phyloP scores from a whole-genome alignment of 1,284 basidiomycete genomes.

The Tetrapyrgos nigripes region DNA sequence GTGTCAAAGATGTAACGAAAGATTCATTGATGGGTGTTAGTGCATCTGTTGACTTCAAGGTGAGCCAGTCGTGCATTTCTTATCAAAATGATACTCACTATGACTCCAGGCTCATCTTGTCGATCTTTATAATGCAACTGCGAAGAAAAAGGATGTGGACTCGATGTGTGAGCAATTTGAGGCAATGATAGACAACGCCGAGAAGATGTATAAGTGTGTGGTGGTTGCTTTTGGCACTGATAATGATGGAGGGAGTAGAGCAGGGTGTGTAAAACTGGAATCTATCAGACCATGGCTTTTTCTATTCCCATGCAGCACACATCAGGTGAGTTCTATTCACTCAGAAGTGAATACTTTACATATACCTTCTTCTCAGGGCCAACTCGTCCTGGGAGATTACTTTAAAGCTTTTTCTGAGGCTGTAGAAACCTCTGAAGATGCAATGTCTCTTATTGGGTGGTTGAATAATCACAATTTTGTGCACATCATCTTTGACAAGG shows the following conservation, averaged over 20 bases:
- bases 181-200: conserved; percentile 29
- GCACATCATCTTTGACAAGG: conserved; percentile 28
- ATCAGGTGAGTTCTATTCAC: conserved; percentile 22
- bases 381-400: conserved; percentile 31
- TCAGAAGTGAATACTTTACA: conserved; percentile 1
- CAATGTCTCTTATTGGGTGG: conserved; percentile 28
- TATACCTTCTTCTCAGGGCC: conserved; percentile 27
- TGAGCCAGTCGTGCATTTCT: conserved; percentile 12
- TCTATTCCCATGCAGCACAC: conserved; percentile 22
- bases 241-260: conserved; percentile 32
- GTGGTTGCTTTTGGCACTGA: conserved; percentile 28
- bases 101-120: conserved; percentile 19
- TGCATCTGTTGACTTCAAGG: conserved; percentile 23
- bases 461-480: conserved; percentile 28
- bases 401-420: conserved; percentile 27
- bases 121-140: conserved; percentile 25
- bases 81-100: conserved; percentile 17
- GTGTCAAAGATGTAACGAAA: conserved; percentile 30
- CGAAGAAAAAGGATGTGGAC: conserved; percentile 27
- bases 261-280: conserved; percentile 25
- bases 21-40: conserved; percentile 25
- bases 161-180: conserved; percentile 29
- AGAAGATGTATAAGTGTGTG: conserved; percentile 21
- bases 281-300: conserved; percentile 25
- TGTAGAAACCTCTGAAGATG: conserved; percentile 23